Conservation (phyloP, 106 monocot species). For the Xerophyta viscosa region DNA sequence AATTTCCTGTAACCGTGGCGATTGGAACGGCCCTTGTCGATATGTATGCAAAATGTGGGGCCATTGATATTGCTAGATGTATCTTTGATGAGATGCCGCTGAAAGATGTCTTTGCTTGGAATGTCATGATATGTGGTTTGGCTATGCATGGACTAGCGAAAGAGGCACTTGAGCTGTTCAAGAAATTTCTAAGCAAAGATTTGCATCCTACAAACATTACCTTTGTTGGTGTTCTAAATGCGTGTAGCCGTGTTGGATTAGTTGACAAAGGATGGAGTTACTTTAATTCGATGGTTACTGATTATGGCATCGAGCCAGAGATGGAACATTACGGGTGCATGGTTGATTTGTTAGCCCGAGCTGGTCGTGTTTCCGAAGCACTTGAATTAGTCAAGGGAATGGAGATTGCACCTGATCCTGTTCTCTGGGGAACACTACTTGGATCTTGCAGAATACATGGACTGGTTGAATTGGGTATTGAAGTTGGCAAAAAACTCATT, state of each 20-base stretch:
- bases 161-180: constrained; percentile 3
- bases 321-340: constrained; percentile 13
- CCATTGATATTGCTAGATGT: constrained; percentile 1
- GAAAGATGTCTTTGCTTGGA: constrained; percentile 9
- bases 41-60: constrained; percentile 12
- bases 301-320: constrained; percentile 9
- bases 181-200: neutral
- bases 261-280: neutral
- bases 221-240: constrained; percentile 10
- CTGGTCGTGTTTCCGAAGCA: constrained; percentile 5
- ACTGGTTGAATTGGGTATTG: constrained; percentile 3
- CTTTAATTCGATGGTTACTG: constrained; percentile 1
- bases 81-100: neutral
- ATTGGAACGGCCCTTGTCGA: constrained; percentile 8
- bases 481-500: constrained; percentile 3
- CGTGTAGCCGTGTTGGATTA: constrained; percentile 10
- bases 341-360: constrained; percentile 7
- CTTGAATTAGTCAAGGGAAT: constrained; percentile 5
- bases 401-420: constrained; percentile 2
- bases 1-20: constrained; percentile 1
- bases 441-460: constrained; percentile 8
- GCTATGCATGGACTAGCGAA: constrained; percentile 6
- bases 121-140: constrained; percentile 5
- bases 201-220: neutral
- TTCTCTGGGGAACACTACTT: constrained; percentile 6